A percentile compares a stretch with the other conserved stretches of the same genome.
phyloP scores from a whole-genome alignment of 495 filamentous ascomycete species.

The Aspergillus bridgeri region DNA sequence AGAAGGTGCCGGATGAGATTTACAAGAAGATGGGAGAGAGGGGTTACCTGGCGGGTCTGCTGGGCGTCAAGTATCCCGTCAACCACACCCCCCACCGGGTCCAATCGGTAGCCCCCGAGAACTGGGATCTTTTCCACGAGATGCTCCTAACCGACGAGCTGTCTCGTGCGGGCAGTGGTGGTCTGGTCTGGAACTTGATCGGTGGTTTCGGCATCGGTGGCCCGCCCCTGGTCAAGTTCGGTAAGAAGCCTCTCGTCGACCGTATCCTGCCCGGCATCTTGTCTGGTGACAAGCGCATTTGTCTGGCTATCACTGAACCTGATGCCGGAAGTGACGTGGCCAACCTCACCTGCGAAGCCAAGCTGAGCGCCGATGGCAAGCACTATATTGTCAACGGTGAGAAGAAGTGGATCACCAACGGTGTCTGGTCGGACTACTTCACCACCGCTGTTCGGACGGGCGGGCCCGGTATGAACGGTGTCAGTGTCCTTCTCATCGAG shows the following conservation, averaged over 20 bases:
- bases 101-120: slow-evolving; percentile 74
- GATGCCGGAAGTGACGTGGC: slow-evolving; percentile 87
- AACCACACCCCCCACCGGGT: slow-evolving; percentile 67
- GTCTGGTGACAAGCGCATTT: slow-evolving; percentile 92
- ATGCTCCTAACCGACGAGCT: slow-evolving; percentile 92
- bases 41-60: slow-evolving; percentile 85
- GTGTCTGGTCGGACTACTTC: slow-evolving; percentile 95
- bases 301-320: slow-evolving; percentile 80
- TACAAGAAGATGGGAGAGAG: slow-evolving; percentile 94
- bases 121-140: slow-evolving; percentile 99
- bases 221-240: slow-evolving; percentile 88
- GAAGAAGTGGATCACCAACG: slow-evolving; percentile 99
- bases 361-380: slow-evolving; percentile 89
- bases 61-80: slow-evolving; percentile 75
- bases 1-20: slow-evolving; percentile 78
- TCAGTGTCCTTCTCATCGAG: slow-evolving; percentile 87
- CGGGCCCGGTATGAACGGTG: slow-evolving; percentile 78
- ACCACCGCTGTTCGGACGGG: slow-evolving; percentile 94
- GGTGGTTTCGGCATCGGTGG: slow-evolving; percentile 93
- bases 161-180: slow-evolving; percentile 81
- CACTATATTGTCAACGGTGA: slow-evolving; percentile 99
- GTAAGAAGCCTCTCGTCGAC: slow-evolving; percentile 84
- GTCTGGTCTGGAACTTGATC: slow-evolving; percentile 97
- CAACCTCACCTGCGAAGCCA: slow-evolving; percentile 91
- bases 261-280: slow-evolving; percentile 80